Base-by-base conservation (phyloP, 805 yeast genomes). In the Citeromyces nyonsensis region DNA sequence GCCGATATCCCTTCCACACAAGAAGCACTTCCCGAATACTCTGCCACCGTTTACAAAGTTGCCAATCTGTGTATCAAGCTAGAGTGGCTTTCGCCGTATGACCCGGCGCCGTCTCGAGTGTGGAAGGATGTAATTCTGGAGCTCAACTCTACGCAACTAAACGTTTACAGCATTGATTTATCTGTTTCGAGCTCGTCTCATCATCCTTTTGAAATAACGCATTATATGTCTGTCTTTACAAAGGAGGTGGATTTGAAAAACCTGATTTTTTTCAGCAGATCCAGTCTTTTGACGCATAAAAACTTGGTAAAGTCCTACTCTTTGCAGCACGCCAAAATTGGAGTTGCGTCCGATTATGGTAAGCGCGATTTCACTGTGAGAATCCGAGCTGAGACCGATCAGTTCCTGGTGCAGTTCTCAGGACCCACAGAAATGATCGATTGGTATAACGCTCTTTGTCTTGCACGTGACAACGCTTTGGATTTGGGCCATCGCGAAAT, bases 141-240 rank as follows among this genome's bases (percentile, higher is more conserved):
- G 45, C 57, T 86, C 32, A 84, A 86, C 58, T 81, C 88, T 12
- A 86, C 96, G 2, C 94, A 83, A 54, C 56, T 86, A 25, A 80
- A 80, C 50, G 57, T 86, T 34, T 81, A 79, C 49, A 44, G 52
- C 11, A 57, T 61, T 10, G 29, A 27, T 20, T 15, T 27, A 18
- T 15, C 15, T n/a, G 29, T 10, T 15, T 15, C 15, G n/a, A 13
- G 7, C 6, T 27, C 15, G 10, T 11, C 13, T 54, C n/a, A 27
- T n/a, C 15, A 27, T 7, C 7, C 10, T 4, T 27, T 27, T 12
- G 22, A 18, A 18, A 35, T 36, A n/a, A 32, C 33, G 6, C 31
- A 36, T 13, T 52, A 35, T 35, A 36, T 39, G n/a, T 54, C 59
- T 6, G 22, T 29, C 3, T 40, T 53, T 20, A 52, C 59, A 10